These are phyloP conservation scores for Elongisporangium undulatum DNA, from an alignment of 352 stramenopile genomes.

Conservation along the genomic window DNA sequence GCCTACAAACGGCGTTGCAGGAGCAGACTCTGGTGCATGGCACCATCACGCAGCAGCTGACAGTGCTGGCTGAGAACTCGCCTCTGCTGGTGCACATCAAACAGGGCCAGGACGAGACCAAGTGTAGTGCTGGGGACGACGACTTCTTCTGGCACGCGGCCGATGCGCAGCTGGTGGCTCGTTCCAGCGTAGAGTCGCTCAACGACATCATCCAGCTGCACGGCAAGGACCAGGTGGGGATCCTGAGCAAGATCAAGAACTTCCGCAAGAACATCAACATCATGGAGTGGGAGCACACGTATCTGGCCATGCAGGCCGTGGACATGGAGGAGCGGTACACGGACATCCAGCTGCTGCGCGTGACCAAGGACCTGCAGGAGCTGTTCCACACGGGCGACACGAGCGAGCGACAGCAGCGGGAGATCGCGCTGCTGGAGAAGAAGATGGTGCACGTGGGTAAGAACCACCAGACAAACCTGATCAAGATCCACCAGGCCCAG, in stretches of 20 bases:
- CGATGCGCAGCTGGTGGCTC: slow-evolving; percentile 72
- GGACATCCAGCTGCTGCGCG: slow-evolving; percentile 90
- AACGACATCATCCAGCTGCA: slow-evolving; percentile 87
- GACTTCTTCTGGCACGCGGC: slow-evolving; percentile 23
- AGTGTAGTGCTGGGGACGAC: slow-evolving; percentile 40
- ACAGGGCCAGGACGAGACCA: slow-evolving; percentile 89
- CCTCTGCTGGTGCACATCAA: slow-evolving; percentile 87
- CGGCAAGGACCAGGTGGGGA: slow-evolving; percentile 81
- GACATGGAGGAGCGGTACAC: slow-evolving; percentile 92
- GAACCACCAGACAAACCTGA: slow-evolving; percentile 51
- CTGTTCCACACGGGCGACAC: slow-evolving; percentile 85
- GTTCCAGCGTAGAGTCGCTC: slow-evolving; percentile 72
- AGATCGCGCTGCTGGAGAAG: slow-evolving; percentile 62
- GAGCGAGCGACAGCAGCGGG: slow-evolving; percentile 71
- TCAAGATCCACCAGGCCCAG: slow-evolving; percentile 56
- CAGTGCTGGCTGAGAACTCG: slow-evolving; percentile 43
- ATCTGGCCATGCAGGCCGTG: slow-evolving; percentile 71
- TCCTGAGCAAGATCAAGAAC: slow-evolving; percentile 89
- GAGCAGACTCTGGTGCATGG: slow-evolving; percentile 15
- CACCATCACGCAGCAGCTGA: slow-evolving; percentile 20
- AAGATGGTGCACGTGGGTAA: slow-evolving; percentile 65
- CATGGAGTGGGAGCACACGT: slow-evolving; percentile 91
- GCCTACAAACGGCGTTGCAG: slow-evolving; percentile 30
- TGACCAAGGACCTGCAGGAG: slow-evolving; percentile 92
- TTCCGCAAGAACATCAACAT: slow-evolving; percentile 94